Percentiles rank a stretch among this genome's conserved stretches.
These are phyloP conservation scores for Solanum sitiens DNA, from an alignment of 257 asterid genomes.

Conservation along the genomic window DNA sequence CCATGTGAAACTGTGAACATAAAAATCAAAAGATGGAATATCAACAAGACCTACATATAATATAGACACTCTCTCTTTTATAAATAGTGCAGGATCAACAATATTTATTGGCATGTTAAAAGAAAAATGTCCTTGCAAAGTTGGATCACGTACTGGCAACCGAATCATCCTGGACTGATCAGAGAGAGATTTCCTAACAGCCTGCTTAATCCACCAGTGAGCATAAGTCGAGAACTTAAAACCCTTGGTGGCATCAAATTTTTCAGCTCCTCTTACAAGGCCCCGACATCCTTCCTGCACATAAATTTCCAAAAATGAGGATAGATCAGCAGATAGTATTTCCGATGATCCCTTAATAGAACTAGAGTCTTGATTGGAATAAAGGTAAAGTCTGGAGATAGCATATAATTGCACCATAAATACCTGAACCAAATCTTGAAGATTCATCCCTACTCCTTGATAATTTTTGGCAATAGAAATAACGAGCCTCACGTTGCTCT, in stretches of 20 bases:
- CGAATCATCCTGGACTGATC: conserved; percentile 61
- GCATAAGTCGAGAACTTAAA: conserved; percentile 94
- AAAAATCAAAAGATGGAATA: background rate
- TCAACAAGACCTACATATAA: background rate
- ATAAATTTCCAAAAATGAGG: conserved; percentile 3
- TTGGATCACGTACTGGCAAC: conserved; percentile 40
- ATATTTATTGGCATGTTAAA: background rate
- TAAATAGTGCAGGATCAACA: background rate
- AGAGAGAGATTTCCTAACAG: conserved; percentile 62
- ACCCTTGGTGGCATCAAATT: conserved; percentile 89
- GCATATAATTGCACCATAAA: background rate
- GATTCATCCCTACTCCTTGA: conserved; percentile 90
- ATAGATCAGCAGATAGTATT: background rate
- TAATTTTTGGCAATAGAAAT: conserved; percentile 90
- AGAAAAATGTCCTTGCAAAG: background rate
- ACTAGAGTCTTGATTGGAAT: background rate
- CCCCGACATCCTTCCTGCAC: conserved; percentile 98
- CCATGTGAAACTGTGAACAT: conserved; percentile 69
- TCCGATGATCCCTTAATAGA: background rate
- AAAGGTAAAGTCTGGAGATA: background rate
- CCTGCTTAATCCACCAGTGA: conserved; percentile 99
- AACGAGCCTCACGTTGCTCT: conserved; percentile 85
- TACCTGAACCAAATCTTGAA: conserved; percentile 98
- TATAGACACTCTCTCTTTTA: background rate
- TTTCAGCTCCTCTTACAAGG: conserved; percentile 85